Base-by-base conservation (phyloP, 305 asterid genomes). In the Stenogyne calaminthoides region DNA sequence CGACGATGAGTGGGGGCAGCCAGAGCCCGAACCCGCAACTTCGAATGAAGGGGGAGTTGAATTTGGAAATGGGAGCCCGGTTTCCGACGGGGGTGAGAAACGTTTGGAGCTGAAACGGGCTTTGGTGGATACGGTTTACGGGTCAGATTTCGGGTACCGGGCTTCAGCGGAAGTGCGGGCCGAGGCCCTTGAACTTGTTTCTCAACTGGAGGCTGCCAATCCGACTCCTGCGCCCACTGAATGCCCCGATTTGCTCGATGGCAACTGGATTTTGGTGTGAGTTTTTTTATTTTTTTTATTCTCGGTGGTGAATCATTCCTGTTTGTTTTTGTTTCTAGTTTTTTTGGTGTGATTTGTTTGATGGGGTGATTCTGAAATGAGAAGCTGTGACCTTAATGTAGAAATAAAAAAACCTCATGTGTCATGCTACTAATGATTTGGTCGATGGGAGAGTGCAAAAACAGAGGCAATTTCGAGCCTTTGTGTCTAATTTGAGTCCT, bases 201-300 rank as follows among this genome's bases (percentile, higher is more conserved):
- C 90, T 32, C 97, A 87, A 78, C 78, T 93, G 86, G 98, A 93
- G 83, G 95, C 93, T 9, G 77, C 84, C 16, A 91, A 93, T 84
- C 98, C 96, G 1, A 89, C 91, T 42, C 84, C 88, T 7, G 89
- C 91, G 1, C 98, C 98, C 2, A 86, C 88, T 7, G 94, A 87
- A 71, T 44, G 55, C 71, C 82, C 91, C 40, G 89, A 85, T 18
- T 88, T 93, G 90, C 93, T 93, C 8, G 93, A 89, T 66, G 98
- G 98, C 54, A 88, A 83, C 76, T 93, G 97, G 98, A 69, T 89
- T 80, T 84, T 93, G 80, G 86, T 86, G 98, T 91, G 78, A 89
- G 96, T 78, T 70, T 57, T n/a, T n/a, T n/a, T n/a, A n/a, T n/a
- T n/a, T n/a, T n/a, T n/a, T 51, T 73, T 64, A 5, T 32, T 51